Base-by-base conservation (phyloP, 345 rosid genomes). In the Nasturtium officinale region DNA sequence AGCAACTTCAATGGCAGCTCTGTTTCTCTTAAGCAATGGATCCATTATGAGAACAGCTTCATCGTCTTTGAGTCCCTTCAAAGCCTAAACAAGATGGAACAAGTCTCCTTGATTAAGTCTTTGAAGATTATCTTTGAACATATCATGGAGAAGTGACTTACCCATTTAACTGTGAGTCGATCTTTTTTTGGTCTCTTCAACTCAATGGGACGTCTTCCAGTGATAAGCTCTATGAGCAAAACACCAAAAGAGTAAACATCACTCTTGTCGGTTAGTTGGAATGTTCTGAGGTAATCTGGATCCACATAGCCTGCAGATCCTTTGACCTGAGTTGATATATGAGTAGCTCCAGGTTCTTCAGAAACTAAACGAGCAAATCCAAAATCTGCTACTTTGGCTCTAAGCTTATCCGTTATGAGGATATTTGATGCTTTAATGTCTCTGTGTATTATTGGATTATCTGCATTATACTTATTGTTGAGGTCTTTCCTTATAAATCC, bases 301-400 rank as follows among this genome's bases (percentile, higher is more conserved):
- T 89, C 97, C 58, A 91, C 72, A 79, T 89, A 91, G 20, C 97
- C 92, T 11, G 86, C 71, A 20, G 95, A 85, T 56, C 97, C 97
- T 85, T 89, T 91, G 65, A 91, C 74, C 64, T 89, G 90, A 69
- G 97, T 91, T 21, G 97, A 89, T 61, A 91, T 83, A 75, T 91
- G 97, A 64, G 90, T 85, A 37, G 77, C 90, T 26, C 35, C 77
- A 7, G 85, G 69, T 72, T 87, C 93, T 71, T 79, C 96, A 3
- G 80, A 21, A 23, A 77, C 82, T 69, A 84, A 72, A 52, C 96
- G 81, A 20, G 98, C 98, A 61, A 94, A 86, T 8, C 97, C 98
- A 72, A 94, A 94, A 72, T 94, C 98, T 13, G 96, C 82, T 46
- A 94, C 97, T 82, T 91, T 91, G 45, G 96, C 98, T 42, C 97